These are phyloP conservation scores for Mycosphaerelloides madeirae DNA, from an alignment of 2,329 filamentous ascomycete species.

Conservation along the genomic window DNA sequence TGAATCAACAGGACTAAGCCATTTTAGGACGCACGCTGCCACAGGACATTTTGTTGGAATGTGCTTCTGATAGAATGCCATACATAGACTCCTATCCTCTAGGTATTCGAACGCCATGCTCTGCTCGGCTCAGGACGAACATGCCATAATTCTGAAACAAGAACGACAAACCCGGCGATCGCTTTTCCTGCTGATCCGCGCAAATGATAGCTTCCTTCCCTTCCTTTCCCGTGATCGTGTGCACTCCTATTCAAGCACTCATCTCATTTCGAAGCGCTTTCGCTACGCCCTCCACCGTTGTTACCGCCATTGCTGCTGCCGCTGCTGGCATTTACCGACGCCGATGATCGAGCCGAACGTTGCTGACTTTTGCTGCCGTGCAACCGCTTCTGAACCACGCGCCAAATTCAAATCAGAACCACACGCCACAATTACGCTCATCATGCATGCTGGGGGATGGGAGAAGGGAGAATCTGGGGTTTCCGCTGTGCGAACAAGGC, in stretches of 20 bases:
- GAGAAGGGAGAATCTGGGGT: not conserved
- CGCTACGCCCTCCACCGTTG: not conserved
- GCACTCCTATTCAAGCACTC: too few species aligned
- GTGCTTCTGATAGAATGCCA: conserved; percentile 16
- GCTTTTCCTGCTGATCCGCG: not conserved
- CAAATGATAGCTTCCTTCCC: not conserved
- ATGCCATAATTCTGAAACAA: conserved; percentile 1
- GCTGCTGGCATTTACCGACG: conserved; percentile 6
- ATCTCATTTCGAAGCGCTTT: conserved; percentile 12
- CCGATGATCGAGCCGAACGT: conserved; percentile 11
- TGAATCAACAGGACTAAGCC: too few species aligned
- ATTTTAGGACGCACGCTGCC: too few species aligned
- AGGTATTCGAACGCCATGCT: conserved; percentile 22
- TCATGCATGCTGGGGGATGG: conserved; percentile 11
- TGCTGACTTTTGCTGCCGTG: conserved; percentile 21
- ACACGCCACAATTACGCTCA: conserved; percentile 13
- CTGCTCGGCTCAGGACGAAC: conserved; percentile 1
- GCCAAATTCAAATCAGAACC: conserved; percentile 22
- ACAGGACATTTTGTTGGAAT: too few species aligned
- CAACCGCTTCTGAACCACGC: conserved; percentile 20
- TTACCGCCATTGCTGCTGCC: conserved; percentile 17
- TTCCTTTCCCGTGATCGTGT: not conserved
- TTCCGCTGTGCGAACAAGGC: conserved; percentile 2
- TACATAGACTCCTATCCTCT: conserved; percentile 19
- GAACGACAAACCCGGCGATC: not conserved